Percentiles rank a stretch among this genome's conserved stretches.
Evolutionary conservation across 257 asterid genomes (phyloP).

Genomic region (Forsythia viridissima): DNA sequence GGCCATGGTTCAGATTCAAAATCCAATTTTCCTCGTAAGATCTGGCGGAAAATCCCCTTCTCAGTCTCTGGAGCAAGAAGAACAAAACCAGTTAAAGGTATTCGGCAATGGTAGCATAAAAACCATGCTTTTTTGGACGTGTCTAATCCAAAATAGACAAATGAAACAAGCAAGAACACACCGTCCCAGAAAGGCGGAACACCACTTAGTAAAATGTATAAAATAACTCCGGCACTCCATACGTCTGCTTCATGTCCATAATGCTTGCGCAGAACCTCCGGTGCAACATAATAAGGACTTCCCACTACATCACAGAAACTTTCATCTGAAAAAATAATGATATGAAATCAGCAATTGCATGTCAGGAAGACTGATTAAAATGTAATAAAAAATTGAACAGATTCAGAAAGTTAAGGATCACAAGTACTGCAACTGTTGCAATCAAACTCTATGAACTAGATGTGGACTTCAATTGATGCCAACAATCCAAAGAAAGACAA

Average conservation of each 20-base stretch:
- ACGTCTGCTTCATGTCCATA: slow-evolving; percentile 95
- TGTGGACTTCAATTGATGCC: neutral
- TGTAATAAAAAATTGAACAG: neutral
- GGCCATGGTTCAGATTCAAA: slow-evolving; percentile 97
- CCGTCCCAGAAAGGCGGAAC: slow-evolving; percentile 98
- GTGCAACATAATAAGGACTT: slow-evolving; percentile 96
- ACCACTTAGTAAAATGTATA: slow-evolving; percentile 91
- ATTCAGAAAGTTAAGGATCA: neutral
- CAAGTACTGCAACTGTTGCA: neutral
- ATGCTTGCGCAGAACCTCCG: slow-evolving; percentile 85
- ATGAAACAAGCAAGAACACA: slow-evolving; percentile 25
- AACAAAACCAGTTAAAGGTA: slow-evolving; percentile 16
- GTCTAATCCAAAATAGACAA: neutral
- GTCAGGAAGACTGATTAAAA: neutral
- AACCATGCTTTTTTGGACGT: neutral
- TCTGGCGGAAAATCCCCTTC: slow-evolving; percentile 96
- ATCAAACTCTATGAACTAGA: too few species aligned
- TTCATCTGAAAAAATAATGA: slow-evolving; percentile 52
- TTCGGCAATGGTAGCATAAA: slow-evolving; percentile 17
- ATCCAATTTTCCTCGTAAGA: slow-evolving; percentile 71
- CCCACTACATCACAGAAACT: slow-evolving; percentile 85
- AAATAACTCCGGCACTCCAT: slow-evolving; percentile 96
- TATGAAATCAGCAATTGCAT: slow-evolving; percentile 6
- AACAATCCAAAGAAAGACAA: neutral
- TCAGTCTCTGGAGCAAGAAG: slow-evolving; percentile 74